A percentile compares a stretch with the other conserved stretches of the same genome.
These are phyloP conservation scores for Posidonia oceanica DNA, from an alignment of 116 monocot genomes.

Conservation along the genomic window DNA sequence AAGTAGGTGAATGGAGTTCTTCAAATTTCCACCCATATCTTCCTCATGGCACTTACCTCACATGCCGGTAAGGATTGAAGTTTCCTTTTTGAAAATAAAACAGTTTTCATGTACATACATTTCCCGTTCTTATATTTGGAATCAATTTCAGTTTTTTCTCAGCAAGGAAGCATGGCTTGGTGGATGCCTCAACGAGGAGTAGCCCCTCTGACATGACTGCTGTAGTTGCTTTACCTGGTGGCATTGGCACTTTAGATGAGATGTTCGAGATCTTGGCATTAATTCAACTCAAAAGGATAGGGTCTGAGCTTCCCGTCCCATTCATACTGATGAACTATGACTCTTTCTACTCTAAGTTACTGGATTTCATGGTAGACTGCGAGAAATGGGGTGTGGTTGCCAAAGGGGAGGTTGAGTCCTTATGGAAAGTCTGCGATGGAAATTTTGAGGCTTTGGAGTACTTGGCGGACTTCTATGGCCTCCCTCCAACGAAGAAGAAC, in stretches of 20 bases:
- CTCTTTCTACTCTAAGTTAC: constrained; percentile 68
- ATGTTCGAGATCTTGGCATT: constrained; percentile 78
- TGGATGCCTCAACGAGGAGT: constrained; percentile 71
- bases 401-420: constrained; percentile 52
- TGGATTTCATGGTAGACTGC: constrained; percentile 71
- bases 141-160: constrained; percentile 73
- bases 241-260: constrained; percentile 88
- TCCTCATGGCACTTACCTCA: constrained; percentile 61
- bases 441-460: constrained; percentile 79
- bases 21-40: constrained; percentile 89
- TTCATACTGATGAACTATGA: constrained; percentile 88
- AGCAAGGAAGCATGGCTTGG: constrained; percentile 81
- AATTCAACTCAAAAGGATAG: constrained; percentile 76
- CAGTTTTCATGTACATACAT: not conserved
- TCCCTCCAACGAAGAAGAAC: constrained; percentile 22
- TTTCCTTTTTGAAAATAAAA: not conserved
- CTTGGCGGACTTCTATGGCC: constrained; percentile 51
- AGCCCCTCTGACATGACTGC: constrained; percentile 53
- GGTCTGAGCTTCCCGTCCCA: constrained; percentile 65
- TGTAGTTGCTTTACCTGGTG: constrained; percentile 76
- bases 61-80: constrained; percentile 50
- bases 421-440: constrained; percentile 67
- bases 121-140: not conserved
- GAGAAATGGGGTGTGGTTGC: constrained; percentile 59
- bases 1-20: constrained; percentile 73